Evolutionary conservation across 805 yeast species (phyloP), one percentile per base, ranked within the genome.

Genomic region (Kodamaea neixiangensis): DNA sequence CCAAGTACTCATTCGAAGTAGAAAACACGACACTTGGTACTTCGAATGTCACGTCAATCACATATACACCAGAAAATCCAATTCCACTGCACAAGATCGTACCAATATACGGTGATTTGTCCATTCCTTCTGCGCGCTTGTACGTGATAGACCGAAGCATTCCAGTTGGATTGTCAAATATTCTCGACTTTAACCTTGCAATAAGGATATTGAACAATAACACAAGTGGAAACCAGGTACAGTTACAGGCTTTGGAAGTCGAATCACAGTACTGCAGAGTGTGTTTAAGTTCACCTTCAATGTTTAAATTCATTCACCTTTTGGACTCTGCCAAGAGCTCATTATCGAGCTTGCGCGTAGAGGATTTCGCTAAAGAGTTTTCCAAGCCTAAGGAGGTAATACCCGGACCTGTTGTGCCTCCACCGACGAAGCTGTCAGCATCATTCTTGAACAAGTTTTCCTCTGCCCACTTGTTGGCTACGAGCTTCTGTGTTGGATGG

Each of bases 401-500:
- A n/a, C 13, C 44, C 10, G 44, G 14, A 20, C 18, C 44, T 20
- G 31, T 25, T 3, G 10, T 9, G 11, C 13, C 31, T 9, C 31
- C 31, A 25, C 31, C 7, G 11, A 25, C 19, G 7, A 46, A 25
- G 18, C 44, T 37, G 47, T 34, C 46, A 2, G 18, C 34, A 1
- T 45, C 54, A 3, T 48, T 48, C 42, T 50, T 51, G 40, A 42
- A 51, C 44, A 65, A 66, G n/a, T 71, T 76, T 54, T 77, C 75
- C 44, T 73, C 89, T 0, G 68, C 86, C 25, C 86, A 81, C 44
- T 72, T 86, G 19, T 63, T 83, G 5, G 80, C 89, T 0, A 79
- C 83, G 56, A 80, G 86, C 55, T 73, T 87, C 52, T 87, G 96
- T 54, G 52, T 87, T 31, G 96, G 97, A 0, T 89, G 96, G 91